Conservation (phyloP, 2,329 filamentous ascomycete genomes). For the Endoconidiophora laricicola region DNA sequence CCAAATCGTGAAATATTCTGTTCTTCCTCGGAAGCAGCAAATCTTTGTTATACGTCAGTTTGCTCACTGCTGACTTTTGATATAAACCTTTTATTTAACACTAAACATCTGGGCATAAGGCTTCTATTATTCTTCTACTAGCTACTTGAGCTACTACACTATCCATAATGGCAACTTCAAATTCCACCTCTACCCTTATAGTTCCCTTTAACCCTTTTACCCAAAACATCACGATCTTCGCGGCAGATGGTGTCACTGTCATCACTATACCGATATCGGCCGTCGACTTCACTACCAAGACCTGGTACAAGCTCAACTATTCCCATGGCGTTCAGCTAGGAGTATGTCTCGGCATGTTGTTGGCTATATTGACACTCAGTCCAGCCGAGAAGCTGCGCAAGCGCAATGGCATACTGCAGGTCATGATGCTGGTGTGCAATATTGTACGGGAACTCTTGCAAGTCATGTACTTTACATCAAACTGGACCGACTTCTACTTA, state of each 20-base stretch:
- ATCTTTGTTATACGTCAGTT: no score
- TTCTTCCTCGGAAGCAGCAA: no score
- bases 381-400: constrained; percentile 46
- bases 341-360: constrained; percentile 45
- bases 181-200: no score
- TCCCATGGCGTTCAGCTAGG: constrained; percentile 58
- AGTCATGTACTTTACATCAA: constrained; percentile 41
- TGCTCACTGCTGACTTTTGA: no score
- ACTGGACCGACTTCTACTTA: constrained; percentile 45
- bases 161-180: no score
- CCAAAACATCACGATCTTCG: background rate
- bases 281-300: constrained; percentile 21
- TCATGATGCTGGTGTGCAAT: constrained; percentile 41
- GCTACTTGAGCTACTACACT: no score
- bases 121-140: no score
- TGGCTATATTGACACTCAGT: constrained; percentile 51
- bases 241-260: background rate
- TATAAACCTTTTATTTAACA: no score
- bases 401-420: constrained; percentile 48
- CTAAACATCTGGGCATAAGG: no score
- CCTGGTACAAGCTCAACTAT: constrained; percentile 29
- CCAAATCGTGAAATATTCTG: no score
- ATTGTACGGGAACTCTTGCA: constrained; percentile 41
- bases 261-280: background rate
- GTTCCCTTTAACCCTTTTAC: constrained; percentile 1